Base-by-base conservation (phyloP, 129 eudicot genomes). In the Chrysanthemum seticuspe region DNA sequence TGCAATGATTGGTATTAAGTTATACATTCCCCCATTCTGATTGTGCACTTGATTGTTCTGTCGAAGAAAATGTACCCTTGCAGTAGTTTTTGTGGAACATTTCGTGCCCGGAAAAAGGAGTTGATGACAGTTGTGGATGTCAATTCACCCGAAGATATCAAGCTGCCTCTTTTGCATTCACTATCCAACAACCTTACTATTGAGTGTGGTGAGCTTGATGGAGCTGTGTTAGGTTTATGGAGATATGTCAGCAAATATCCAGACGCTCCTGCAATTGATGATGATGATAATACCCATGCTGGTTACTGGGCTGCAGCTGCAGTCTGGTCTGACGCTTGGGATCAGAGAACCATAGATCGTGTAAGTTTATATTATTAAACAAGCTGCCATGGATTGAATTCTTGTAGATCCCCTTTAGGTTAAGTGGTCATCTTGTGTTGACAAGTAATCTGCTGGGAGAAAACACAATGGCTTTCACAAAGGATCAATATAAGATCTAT, bases 241-340 rank as follows among this genome's bases (percentile, higher is more conserved):
- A 72, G 74, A 51, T 74, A 80, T 23, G 78, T 84, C 59, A 83
- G 87, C 80, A 87, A 79, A 73, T 60, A 81, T 68, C 59, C 86
- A 50, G 59, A 77, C 7, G 55, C 78, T 79, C 78, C 92, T 51
- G 87, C 80, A 73, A 76, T 67, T 69, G 96, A 94, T 62, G 86
- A 88, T 61, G 86, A 87, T 76, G 98, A 90, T 68, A 82, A 84
- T 56, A 75, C 74, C 72, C 91, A 90, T 86, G 74, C 85, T 65
- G 84, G 85, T 83, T 94, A 94, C 78, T 94, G 98, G 98, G 84
- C 92, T 81, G 89, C 96, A 29, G 96, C 98, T 76, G 97, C 88
- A 61, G 85, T 85, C 58, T 94, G 98, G 98, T 88, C 88, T 66
- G 89, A 90, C 79, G 86, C 91, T 54, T 94, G 98, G 98, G 96